Percentiles rank a stretch among this genome's conserved stretches.
Conservation (phyloP, 352 stramenopile species). For the Phytopythium aichiense region DNA sequence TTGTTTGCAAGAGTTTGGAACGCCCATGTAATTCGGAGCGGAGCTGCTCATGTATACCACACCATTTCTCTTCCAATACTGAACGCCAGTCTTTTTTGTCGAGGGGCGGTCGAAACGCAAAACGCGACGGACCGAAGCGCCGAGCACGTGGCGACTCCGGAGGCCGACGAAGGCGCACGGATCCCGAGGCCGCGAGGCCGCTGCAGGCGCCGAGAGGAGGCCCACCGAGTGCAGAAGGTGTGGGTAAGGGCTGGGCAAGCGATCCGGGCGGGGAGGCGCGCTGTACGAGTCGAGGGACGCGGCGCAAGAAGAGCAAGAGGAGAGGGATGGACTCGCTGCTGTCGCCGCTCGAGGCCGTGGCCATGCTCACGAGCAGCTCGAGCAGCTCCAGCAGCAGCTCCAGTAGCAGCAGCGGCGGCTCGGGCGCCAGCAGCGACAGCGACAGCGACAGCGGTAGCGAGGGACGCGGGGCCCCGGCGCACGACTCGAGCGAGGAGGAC, state of each 20-base stretch:
- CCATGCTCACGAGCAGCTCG: slow-evolving; percentile 23
- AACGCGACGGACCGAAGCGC: neutral
- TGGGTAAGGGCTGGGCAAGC: neutral
- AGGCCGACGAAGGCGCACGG: neutral
- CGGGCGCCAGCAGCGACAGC: slow-evolving; percentile 12
- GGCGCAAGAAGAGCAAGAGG: neutral
- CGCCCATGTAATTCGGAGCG: neutral
- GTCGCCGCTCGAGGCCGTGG: slow-evolving; percentile 26
- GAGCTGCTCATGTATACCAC: neutral
- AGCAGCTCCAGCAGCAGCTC: slow-evolving; percentile 30
- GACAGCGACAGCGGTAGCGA: slow-evolving; percentile 24
- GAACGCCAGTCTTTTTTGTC: neutral
- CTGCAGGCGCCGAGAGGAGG: neutral
- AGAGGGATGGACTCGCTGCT: slow-evolving; percentile 22
- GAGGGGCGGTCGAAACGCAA: neutral
- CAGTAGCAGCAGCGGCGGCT: slow-evolving; percentile 29
- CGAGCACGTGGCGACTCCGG: neutral
- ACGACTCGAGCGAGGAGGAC: slow-evolving; percentile 36
- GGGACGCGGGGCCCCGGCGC: slow-evolving; percentile 6
- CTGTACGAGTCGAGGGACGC: neutral
- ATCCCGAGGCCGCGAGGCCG: neutral
- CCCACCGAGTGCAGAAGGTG: neutral
- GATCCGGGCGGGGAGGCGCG: neutral
- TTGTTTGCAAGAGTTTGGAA: neutral
- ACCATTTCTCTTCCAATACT: neutral